Evolutionary conservation across 108 stramenopile species (phyloP).

Genomic region (Hondaea fermentalgiana): DNA sequence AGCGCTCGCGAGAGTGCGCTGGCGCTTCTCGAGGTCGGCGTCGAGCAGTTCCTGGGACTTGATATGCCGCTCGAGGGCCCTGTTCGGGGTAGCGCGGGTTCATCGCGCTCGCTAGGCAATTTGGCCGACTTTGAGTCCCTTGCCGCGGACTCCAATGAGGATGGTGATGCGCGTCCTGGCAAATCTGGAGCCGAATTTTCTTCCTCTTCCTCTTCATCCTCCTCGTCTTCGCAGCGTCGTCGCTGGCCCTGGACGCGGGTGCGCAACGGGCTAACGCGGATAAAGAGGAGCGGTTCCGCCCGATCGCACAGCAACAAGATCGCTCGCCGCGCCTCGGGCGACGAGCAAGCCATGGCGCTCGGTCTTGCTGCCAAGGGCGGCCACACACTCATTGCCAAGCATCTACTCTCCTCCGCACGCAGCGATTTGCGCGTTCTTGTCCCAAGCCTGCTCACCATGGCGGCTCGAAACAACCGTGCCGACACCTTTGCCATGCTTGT

Average conservation of each 20-base stretch:
- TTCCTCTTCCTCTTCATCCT: background rate
- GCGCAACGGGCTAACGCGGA: too few relatives aligned
- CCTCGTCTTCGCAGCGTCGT: background rate
- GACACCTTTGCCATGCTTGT: background rate
- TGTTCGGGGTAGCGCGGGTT: too few relatives aligned
- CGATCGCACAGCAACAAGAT: too few relatives aligned
- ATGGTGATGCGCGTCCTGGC: background rate
- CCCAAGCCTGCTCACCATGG: background rate
- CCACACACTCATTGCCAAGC: background rate
- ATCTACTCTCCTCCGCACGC: background rate
- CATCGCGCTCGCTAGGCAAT: background rate
- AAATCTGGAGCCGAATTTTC: background rate
- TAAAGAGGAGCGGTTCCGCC: too few relatives aligned
- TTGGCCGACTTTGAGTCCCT: background rate
- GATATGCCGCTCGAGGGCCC: background rate
- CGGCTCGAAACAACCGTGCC: background rate
- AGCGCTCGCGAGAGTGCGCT: background rate
- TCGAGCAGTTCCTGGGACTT: background rate
- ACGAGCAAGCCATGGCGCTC: background rate
- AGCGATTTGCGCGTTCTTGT: background rate
- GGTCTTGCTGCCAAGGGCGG: background rate
- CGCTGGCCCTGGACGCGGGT: too few relatives aligned
- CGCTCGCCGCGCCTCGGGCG: background rate
- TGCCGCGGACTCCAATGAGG: background rate
- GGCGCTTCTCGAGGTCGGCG: background rate